Conservation (phyloP, 1,284 basidiomycete species). For the Fomitopsis pinicola region DNA sequence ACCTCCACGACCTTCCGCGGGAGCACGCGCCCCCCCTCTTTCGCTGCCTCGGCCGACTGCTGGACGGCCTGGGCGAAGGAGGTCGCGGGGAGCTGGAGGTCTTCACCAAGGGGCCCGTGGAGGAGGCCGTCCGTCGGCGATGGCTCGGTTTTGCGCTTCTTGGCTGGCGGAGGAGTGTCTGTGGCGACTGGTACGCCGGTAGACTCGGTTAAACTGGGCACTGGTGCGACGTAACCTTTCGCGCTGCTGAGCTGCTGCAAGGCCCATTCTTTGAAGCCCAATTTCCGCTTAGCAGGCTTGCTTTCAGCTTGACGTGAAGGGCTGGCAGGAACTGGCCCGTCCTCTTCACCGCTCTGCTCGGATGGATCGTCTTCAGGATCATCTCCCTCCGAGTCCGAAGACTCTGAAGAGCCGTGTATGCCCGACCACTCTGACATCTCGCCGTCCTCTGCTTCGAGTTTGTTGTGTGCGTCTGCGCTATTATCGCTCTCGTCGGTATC, state of each 20-base stretch:
- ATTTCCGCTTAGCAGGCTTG: slow-evolving; percentile 29
- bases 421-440: slow-evolving; percentile 6
- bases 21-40: slow-evolving; percentile 13
- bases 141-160: slow-evolving; percentile 40
- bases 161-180: slow-evolving; percentile 23
- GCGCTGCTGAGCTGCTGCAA: slow-evolving; percentile 63
- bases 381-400: slow-evolving; percentile 13
- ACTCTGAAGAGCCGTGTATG: not conserved
- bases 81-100: slow-evolving; percentile 58
- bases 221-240: slow-evolving; percentile 45
- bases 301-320: not conserved
- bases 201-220: slow-evolving; percentile 14
- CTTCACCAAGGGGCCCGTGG: slow-evolving; percentile 67
- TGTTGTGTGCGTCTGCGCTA: slow-evolving; percentile 19
- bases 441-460: slow-evolving; percentile 11
- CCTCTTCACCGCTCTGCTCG: slow-evolving; percentile 21
- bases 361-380: slow-evolving; percentile 11
- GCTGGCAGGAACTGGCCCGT: not conserved
- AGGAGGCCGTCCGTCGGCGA: slow-evolving; percentile 35
- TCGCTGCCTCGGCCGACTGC: slow-evolving; percentile 21
- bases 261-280: slow-evolving; percentile 85
- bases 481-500: slow-evolving; percentile 39
- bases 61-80: slow-evolving; percentile 54
- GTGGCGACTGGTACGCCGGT: not conserved
- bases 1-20: slow-evolving; percentile 54